Evolutionary conservation across 495 filamentous ascomycete species (phyloP).

Genomic region (Neurospora hispaniola): DNA sequence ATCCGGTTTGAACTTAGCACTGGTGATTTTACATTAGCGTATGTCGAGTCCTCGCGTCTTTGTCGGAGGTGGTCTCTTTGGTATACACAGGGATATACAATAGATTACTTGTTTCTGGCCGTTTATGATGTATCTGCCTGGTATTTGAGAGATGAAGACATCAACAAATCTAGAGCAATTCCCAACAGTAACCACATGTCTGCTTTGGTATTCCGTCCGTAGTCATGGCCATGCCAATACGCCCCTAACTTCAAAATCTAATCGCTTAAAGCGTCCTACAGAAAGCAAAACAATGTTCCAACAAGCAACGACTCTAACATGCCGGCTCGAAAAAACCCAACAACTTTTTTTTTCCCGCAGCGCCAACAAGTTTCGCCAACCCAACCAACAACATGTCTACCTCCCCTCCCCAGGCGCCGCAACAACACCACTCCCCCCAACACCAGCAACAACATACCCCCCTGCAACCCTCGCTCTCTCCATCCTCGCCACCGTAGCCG

Average conservation of each 20-base stretch:
- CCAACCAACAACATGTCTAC: background rate
- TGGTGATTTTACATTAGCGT: background rate
- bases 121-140: background rate
- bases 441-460: conserved; percentile 39
- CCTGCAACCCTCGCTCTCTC: conserved; percentile 66
- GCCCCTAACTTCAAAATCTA: background rate
- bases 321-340: background rate
- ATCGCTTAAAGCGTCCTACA: background rate
- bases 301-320: background rate
- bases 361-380: background rate
- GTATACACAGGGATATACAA: conserved; percentile 2
- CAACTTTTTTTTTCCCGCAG: background rate
- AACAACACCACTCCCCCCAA: conserved; percentile 50
- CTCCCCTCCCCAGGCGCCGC: background rate
- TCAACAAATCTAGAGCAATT: background rate
- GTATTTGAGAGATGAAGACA: background rate
- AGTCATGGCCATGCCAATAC: background rate
- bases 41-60: background rate
- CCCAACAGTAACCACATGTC: background rate
- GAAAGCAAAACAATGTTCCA: background rate
- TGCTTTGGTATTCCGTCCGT: background rate
- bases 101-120: conserved; percentile 1
- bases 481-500: conserved; percentile 63
- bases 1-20: background rate
- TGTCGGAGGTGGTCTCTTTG: background rate